Percentiles rank a stretch among this genome's conserved stretches.
These are phyloP conservation scores for Trichosporon sp. DNA, from an alignment of 1,284 basidiomycete species.

Conservation along the genomic window DNA sequence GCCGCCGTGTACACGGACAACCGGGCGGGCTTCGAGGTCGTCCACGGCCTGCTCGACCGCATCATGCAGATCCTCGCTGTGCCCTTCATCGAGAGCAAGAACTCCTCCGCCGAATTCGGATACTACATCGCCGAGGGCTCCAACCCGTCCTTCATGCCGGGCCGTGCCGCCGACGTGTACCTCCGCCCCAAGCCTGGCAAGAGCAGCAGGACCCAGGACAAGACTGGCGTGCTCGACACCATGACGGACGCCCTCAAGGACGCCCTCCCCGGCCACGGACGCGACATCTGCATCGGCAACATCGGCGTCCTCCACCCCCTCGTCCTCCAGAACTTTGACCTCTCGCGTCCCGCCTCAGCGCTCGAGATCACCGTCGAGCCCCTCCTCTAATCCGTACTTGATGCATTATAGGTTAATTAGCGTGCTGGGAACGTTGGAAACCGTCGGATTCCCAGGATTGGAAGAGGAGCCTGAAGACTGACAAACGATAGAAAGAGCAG, in stretches of 20 bases:
- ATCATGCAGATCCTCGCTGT: conserved; percentile 94
- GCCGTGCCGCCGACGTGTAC: conserved; percentile 86
- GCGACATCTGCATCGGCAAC: conserved; percentile 75
- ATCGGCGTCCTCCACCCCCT: conserved; percentile 87
- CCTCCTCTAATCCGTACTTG: conserved; percentile 67
- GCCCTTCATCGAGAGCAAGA: conserved; percentile 69
- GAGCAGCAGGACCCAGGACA: neutral
- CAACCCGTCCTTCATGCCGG: conserved; percentile 91
- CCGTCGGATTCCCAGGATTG: too few species aligned
- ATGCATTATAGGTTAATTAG: conserved; percentile 7
- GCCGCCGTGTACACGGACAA: conserved; percentile 94
- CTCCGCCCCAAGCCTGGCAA: conserved; percentile 68
- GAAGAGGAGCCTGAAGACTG: too few species aligned
- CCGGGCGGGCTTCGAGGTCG: conserved; percentile 93
- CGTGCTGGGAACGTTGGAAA: too few species aligned
- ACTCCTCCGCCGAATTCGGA: conserved; percentile 66
- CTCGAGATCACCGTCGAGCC: conserved; percentile 92
- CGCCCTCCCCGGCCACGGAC: conserved; percentile 42
- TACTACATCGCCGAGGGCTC: conserved; percentile 92
- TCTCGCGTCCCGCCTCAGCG: conserved; percentile 91
- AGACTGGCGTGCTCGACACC: conserved; percentile 48
- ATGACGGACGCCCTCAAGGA: conserved; percentile 54
- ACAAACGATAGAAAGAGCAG: too few species aligned
- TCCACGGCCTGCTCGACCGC: conserved; percentile 91
- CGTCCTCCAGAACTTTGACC: conserved; percentile 89